Evolutionary conservation across 2,329 filamentous ascomycete genomes (phyloP).

Genomic region (Zalaria sp.): DNA sequence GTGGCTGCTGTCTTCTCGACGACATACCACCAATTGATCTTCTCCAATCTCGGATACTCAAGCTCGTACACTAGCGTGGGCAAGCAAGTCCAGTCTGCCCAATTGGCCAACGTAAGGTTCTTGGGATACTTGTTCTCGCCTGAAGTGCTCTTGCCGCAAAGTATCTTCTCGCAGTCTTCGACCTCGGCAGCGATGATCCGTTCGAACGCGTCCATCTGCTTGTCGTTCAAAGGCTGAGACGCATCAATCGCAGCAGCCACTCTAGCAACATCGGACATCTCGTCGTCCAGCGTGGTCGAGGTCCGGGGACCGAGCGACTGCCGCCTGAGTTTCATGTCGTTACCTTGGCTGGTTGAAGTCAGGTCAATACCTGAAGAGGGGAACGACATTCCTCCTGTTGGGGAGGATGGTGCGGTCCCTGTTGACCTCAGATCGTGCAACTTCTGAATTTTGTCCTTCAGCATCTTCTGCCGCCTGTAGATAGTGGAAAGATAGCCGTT

Average conservation of each 20-base stretch:
- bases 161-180: slow-evolving; percentile 48
- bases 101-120: slow-evolving; percentile 47
- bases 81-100: slow-evolving; percentile 59
- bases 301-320: slow-evolving; percentile 22
- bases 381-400: slow-evolving; percentile 2
- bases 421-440: slow-evolving; percentile 40
- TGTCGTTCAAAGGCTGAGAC: slow-evolving; percentile 42
- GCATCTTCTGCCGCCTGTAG: slow-evolving; percentile 35
- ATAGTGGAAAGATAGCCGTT: slow-evolving; percentile 52
- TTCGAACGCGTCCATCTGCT: slow-evolving; percentile 50
- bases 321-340: slow-evolving; percentile 8
- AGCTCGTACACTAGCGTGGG: slow-evolving; percentile 70
- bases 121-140: slow-evolving; percentile 45
- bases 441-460: slow-evolving; percentile 39
- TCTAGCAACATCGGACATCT: slow-evolving; percentile 42
- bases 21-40: slow-evolving; percentile 61
- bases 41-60: slow-evolving; percentile 58
- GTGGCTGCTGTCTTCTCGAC: slow-evolving; percentile 57
- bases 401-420: slow-evolving; percentile 20
- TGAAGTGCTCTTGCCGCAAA: slow-evolving; percentile 46
- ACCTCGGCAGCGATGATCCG: slow-evolving; percentile 54
- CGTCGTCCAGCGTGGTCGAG: slow-evolving; percentile 28
- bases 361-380: neutral
- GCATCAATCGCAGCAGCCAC: slow-evolving; percentile 50
- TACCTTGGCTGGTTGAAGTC: neutral